phyloP scores from a whole-genome alignment of 2,329 filamentous ascomycete species.

The Xylaria sp. region DNA sequence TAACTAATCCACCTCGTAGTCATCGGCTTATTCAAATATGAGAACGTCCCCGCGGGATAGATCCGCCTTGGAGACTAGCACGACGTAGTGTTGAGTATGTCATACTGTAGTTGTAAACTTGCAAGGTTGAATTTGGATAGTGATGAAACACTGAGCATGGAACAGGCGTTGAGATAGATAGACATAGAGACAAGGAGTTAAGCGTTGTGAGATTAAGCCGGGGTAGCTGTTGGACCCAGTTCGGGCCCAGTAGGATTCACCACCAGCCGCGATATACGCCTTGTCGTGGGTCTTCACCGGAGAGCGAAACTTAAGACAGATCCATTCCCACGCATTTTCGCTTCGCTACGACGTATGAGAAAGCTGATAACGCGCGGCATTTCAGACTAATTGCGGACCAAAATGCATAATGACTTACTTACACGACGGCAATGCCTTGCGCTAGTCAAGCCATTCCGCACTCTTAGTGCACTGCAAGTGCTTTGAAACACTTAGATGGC shows the following conservation, averaged over 20 bases:
- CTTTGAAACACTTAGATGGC: neutral
- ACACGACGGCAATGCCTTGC: neutral
- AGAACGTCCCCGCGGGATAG: too few species aligned
- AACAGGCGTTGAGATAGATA: neutral
- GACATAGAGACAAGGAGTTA: neutral
- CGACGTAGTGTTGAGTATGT: too few species aligned
- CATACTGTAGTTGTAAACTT: too few species aligned
- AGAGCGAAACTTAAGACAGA: slow-evolving; percentile 8
- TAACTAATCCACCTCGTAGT: too few species aligned
- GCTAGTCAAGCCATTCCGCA: neutral
- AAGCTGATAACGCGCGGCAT: neutral
- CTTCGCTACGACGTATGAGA: neutral
- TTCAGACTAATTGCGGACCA: neutral
- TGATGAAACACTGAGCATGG: neutral
- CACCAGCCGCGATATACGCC: neutral
- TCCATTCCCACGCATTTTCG: neutral
- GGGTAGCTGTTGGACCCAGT: neutral
- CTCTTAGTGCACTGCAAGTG: neutral
- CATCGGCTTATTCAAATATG: too few species aligned
- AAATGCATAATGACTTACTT: neutral
- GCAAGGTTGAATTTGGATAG: neutral
- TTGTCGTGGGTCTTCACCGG: slow-evolving; percentile 7
- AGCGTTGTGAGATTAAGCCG: neutral
- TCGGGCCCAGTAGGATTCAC: neutral
- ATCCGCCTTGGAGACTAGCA: too few species aligned